phyloP scores from a whole-genome alignment of 1,284 basidiomycete species.

The Athelia psychrophila region DNA sequence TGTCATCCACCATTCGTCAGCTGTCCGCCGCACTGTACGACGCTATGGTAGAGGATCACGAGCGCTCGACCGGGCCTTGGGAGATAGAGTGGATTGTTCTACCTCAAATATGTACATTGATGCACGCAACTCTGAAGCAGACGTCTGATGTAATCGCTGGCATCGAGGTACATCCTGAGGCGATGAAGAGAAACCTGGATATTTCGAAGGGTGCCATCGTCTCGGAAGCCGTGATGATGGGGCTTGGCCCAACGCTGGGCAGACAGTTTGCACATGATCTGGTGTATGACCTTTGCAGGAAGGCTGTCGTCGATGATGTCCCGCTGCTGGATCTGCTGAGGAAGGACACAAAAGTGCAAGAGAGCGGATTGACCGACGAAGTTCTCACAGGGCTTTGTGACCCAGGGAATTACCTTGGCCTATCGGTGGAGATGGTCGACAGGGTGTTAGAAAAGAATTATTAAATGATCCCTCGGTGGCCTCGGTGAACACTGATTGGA shows the following conservation, averaged over 20 bases:
- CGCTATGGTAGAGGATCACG: constrained; percentile 44
- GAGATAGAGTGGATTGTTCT: constrained; percentile 45
- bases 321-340: constrained; percentile 30
- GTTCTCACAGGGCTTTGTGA: constrained; percentile 31
- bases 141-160: constrained; percentile 31
- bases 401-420: constrained; percentile 35
- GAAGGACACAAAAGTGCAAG: constrained; percentile 23
- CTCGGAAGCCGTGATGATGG: constrained; percentile 46
- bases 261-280: constrained; percentile 40
- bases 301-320: constrained; percentile 19
- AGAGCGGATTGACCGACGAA: constrained; percentile 21
- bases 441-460: constrained; percentile 14
- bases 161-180: constrained; percentile 33
- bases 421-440: constrained; percentile 34
- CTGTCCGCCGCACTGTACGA: constrained; percentile 35
- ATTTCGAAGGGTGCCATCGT: constrained; percentile 35
- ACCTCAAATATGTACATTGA: constrained; percentile 39
- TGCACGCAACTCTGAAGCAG: constrained; percentile 34
- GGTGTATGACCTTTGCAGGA: constrained; percentile 38
- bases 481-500: too few relatives aligned
- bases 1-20: constrained; percentile 35
- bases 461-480: too few relatives aligned
- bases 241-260: constrained; percentile 34
- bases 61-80: constrained; percentile 45
- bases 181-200: constrained; percentile 36